Base-by-base conservation (phyloP, 1,284 basidiomycete species). In the Sphaerobolus stellatus region DNA sequence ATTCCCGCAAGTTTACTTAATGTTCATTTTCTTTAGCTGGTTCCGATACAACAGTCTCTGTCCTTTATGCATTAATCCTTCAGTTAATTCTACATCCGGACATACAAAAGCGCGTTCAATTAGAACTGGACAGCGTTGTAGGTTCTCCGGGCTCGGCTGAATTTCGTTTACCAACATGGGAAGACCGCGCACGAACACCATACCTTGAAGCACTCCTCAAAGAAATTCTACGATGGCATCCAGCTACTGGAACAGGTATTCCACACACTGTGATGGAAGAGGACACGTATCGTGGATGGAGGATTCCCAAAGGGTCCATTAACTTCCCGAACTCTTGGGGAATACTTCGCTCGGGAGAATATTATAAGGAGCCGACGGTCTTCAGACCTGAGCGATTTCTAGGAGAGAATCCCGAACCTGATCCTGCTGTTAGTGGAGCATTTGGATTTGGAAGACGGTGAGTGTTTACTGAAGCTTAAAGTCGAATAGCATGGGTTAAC, bases 151-250 rank as follows among this genome's bases (percentile, higher is more conserved):
- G n/a, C 14, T 46, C 41, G 5, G 13, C 5, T 16, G 16, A 24
- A 27, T 43, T 46, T 33, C 75, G 86, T 54, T 73, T 88, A 13
- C 86, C 87, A 31, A 77, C 72, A 3, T 81, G 85, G 60, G 68
- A 70, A 43, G 87, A 89, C 67, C 76, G 83, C 7, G 70, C 77
- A 18, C 64, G 73, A 9, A 69, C 88, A 28, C 83, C 84, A 3
- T 88, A 84, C 61, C 60, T 84, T 44, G 74, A 82, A 51, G 84
- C 84, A 0, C 66, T 86, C 4, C 67, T 75, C 1, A 81, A 82
- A 59, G 86, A 89, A 67, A 76, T 83, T 4, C 65, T 86, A 48
- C 76, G 86, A 3, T 88, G 84, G 86, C 73, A 81, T 57, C 66
- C 71, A 4, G 80, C 83, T 20, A 68, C 66, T 5, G 81, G 82